Evolutionary conservation across 805 yeast species (phyloP).

Genomic region (Metschnikowia aberdeeniae): DNA sequence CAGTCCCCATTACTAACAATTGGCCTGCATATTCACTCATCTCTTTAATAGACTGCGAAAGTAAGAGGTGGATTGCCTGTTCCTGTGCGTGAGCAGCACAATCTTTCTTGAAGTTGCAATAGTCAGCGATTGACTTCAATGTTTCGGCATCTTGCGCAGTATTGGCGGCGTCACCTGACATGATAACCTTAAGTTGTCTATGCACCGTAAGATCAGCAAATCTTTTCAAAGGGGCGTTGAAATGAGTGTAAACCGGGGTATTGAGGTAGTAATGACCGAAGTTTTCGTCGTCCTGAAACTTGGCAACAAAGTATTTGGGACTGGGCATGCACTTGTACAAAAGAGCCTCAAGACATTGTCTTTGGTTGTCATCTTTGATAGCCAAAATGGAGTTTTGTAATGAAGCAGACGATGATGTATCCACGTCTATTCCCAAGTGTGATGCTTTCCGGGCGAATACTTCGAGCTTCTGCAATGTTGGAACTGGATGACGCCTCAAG

Average conservation of each 20-base stretch:
- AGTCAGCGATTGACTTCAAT: conserved; percentile 78
- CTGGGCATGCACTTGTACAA: conserved; percentile 77
- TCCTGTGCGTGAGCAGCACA: conserved; percentile 92
- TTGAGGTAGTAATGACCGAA: conserved; percentile 79
- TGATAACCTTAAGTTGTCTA: conserved; percentile 74
- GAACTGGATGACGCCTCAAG: conserved; percentile 82
- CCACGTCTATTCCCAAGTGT: conserved; percentile 62
- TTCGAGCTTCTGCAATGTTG: conserved; percentile 76
- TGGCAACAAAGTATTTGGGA: conserved; percentile 86
- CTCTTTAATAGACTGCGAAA: conserved; percentile 79
- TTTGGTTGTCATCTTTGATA: conserved; percentile 56
- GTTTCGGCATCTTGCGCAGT: conserved; percentile 50
- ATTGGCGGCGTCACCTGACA: conserved; percentile 41
- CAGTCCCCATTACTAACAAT: conserved; percentile 77
- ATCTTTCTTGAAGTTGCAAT: conserved; percentile 92
- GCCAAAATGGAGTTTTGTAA: conserved; percentile 66
- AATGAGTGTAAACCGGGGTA: conserved; percentile 85
- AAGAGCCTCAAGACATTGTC: conserved; percentile 74
- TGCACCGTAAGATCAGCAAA: conserved; percentile 92
- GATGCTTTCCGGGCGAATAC: conserved; percentile 69
- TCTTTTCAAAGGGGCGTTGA: conserved; percentile 87
- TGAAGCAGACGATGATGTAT: conserved; percentile 67
- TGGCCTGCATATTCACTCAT: conserved; percentile 74
- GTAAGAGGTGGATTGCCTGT: conserved; percentile 82
- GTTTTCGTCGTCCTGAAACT: conserved; percentile 74